These are phyloP conservation scores for Canavalia gladiata DNA, from an alignment of 306 rosid species.

Conservation along the genomic window DNA sequence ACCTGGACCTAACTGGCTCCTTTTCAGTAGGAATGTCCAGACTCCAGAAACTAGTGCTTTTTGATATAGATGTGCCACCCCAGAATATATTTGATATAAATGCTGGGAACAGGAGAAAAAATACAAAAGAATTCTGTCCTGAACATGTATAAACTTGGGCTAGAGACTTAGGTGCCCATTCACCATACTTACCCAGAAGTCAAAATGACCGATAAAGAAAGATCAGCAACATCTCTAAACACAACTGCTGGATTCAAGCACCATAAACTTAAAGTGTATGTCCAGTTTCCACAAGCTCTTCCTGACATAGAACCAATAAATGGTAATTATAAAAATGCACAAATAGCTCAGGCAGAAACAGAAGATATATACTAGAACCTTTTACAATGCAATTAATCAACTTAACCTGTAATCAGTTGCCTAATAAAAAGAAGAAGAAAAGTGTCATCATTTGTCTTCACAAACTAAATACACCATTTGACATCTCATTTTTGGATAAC, in stretches of 20 bases:
- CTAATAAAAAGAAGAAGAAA: slow-evolving; percentile 23
- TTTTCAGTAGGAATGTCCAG: slow-evolving; percentile 9
- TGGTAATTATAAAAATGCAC: slow-evolving; percentile 27
- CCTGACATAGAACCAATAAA: slow-evolving; percentile 64
- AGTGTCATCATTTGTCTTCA: slow-evolving; percentile 6
- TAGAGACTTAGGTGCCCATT: slow-evolving; percentile 29
- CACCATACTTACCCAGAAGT: slow-evolving; percentile 80
- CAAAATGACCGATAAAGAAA: slow-evolving; percentile 88
- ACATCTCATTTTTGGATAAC: slow-evolving; percentile 2
- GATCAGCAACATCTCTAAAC: slow-evolving; percentile 86
- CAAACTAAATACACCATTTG: slow-evolving; percentile 36
- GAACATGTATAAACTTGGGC: slow-evolving; percentile 29
- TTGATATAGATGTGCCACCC: slow-evolving; percentile 14
- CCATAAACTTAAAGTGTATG: slow-evolving; percentile 88
- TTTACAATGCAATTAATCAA: slow-evolving; percentile 26
- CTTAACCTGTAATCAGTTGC: slow-evolving; percentile 25
- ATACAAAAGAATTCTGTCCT: not conserved
- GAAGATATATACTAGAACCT: slow-evolving; percentile 32
- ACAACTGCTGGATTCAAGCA: slow-evolving; percentile 97
- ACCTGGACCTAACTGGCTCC: not conserved
- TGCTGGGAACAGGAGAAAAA: slow-evolving; percentile 17
- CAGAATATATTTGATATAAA: slow-evolving; percentile 28
- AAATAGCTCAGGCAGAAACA: slow-evolving; percentile 24
- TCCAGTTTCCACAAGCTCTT: slow-evolving; percentile 75
- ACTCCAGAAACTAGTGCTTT: not conserved